Conservation (phyloP, 2,329 filamentous ascomycete species). For the Arthrobotrys sphaeroides region DNA sequence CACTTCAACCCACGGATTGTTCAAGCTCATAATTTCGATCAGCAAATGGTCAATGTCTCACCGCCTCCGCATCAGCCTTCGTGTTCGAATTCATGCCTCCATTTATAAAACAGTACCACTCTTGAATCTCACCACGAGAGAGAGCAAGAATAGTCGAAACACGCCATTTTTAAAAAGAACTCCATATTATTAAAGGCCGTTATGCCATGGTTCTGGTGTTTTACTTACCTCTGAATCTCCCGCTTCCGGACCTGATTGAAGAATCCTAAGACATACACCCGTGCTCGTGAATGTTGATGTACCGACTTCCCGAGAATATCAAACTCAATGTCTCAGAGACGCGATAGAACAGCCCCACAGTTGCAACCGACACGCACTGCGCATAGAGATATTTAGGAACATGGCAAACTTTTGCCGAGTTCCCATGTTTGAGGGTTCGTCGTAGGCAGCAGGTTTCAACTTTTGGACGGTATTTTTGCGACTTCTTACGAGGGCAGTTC, state of each 20-base stretch:
- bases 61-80: conserved; percentile 10
- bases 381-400: not conserved
- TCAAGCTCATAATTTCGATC: not conserved
- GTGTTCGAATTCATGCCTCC: not conserved
- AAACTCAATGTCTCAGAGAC: conserved; percentile 1
- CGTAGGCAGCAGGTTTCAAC: not conserved
- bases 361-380: not conserved
- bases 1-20: not conserved
- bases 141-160: conserved; percentile 16
- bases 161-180: not conserved
- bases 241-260: too few species aligned
- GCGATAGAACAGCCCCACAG: not conserved
- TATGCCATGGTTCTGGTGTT: not conserved
- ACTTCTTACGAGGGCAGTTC: too few species aligned
- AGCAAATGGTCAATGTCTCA: conserved; percentile 10
- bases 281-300: not conserved
- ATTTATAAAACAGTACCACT: not conserved
- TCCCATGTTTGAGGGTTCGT: not conserved
- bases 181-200: not conserved
- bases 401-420: not conserved
- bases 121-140: not conserved
- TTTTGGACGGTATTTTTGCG: too few species aligned
- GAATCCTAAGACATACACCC: conserved; percentile 15
- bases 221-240: too few species aligned
- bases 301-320: not conserved